These are phyloP conservation scores for Termitomyces sp. DNA, from an alignment of 768 basidiomycete genomes.

Conservation along the genomic window DNA sequence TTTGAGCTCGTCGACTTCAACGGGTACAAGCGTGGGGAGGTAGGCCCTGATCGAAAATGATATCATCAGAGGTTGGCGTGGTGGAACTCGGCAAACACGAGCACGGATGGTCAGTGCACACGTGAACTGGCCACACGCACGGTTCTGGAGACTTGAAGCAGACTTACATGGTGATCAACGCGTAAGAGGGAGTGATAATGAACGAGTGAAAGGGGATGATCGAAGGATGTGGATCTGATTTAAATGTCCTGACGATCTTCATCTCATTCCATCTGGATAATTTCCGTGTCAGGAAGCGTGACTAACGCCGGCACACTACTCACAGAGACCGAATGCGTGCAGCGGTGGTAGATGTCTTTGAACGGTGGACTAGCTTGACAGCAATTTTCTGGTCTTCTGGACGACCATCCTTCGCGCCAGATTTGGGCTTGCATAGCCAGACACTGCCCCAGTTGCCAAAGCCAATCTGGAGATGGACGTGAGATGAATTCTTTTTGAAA, in stretches of 20 bases:
- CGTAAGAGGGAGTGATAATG: constrained; percentile 87
- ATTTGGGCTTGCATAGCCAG: constrained; percentile 70
- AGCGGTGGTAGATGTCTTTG: constrained; percentile 77
- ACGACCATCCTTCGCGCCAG: constrained; percentile 28
- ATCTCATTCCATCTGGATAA: constrained; percentile 89
- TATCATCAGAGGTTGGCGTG: constrained; percentile 1
- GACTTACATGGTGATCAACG: constrained; percentile 86
- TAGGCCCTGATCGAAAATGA: constrained; percentile 58
- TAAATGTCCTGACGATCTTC: constrained; percentile 88
- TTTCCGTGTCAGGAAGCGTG: constrained; percentile 1
- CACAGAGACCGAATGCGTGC: constrained; percentile 87
- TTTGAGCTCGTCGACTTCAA: constrained; percentile 75
- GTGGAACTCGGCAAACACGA: constrained; percentile 8
- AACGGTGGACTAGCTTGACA: constrained; percentile 90
- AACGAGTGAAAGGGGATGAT: constrained; percentile 93
- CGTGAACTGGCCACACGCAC: not conserved
- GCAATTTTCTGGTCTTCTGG: constrained; percentile 59
- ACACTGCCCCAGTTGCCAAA: constrained; percentile 93
- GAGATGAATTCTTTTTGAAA: constrained; percentile 5
- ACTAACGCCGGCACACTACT: constrained; percentile 19
- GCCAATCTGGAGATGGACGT: constrained; percentile 53
- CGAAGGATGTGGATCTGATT: constrained; percentile 82
- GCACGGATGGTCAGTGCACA: constrained; percentile 7
- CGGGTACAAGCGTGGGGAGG: constrained; percentile 81
- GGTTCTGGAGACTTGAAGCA: not conserved